Base-by-base conservation (phyloP, 805 yeast species). In the Candida pini region DNA sequence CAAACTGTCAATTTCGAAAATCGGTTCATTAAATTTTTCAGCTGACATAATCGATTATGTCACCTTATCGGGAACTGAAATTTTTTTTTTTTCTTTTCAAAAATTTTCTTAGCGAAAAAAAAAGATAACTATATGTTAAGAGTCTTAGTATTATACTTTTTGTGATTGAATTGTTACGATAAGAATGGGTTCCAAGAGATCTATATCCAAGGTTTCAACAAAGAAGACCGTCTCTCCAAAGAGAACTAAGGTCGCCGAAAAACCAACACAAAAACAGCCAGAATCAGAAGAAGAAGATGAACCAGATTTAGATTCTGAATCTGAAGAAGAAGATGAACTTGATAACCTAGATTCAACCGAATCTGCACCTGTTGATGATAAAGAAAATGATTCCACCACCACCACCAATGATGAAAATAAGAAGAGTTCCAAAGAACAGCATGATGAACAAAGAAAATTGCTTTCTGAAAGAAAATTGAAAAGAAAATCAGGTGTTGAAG, bases 401-500 rank as follows among this genome's bases (percentile, higher is more conserved):
- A n/a, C n/a, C n/a, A n/a, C n/a, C 9, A 56, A 50, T 9, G 58
- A 58, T 17, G 61, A 58, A 14, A 54, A 51, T 8, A 69, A 71
- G 51, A 65, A 70, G 42, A 33, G 75, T 1, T 73, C 85, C 1
- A 73, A 67, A 36, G 87, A 80, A 54, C 77, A 75, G 47, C 94
- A 86, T 54, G 79, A 79, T 19, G 96, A 86, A 56, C 96, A 90
- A 62, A 80, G 80, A 58, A 78, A 78, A 50, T 54, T 80, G 25
- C 68, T 82, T 25, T 75, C 76, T 38, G 96, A 89, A 56, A 78
- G 98, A 63, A 90, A 89, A 60, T 65, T 86, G 45, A 77, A 79
- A 55, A 78, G 96, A 66, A 85, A 82, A 55, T 73, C 92, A n/a
- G 97, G 97, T 50, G 63, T 64, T 24, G 85, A 82, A 60, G 88